Conservation (phyloP, 495 filamentous ascomycete genomes). For the Emericellopsis terricola region DNA sequence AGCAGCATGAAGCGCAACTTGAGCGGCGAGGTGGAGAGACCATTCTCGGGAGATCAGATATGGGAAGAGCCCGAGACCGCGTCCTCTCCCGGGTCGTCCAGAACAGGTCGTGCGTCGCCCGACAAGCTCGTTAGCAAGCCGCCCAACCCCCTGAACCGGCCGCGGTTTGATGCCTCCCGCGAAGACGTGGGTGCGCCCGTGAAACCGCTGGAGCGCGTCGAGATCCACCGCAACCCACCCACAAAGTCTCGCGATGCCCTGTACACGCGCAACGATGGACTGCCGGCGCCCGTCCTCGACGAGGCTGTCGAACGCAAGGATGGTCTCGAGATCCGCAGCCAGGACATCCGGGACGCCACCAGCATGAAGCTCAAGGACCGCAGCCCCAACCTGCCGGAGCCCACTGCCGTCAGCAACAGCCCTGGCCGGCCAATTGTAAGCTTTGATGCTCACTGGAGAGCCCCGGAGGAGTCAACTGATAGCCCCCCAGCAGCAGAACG, state of each 20-base stretch:
- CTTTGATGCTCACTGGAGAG: constrained; percentile 70
- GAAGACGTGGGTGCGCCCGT: constrained; percentile 12
- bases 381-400: constrained; percentile 68
- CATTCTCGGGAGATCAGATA: constrained; percentile 62
- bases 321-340: constrained; percentile 62
- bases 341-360: constrained; percentile 81
- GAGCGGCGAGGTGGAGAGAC: constrained; percentile 36
- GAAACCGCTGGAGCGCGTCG: constrained; percentile 42
- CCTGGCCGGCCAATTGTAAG: constrained; percentile 83
- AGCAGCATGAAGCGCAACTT: constrained; percentile 35
- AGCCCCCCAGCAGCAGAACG: constrained; percentile 14
- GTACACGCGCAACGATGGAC: constrained; percentile 45
- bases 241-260: constrained; percentile 55
- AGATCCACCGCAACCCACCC: constrained; percentile 63
- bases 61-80: constrained; percentile 61
- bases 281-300: constrained; percentile 12
- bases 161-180: constrained; percentile 24
- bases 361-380: constrained; percentile 72
- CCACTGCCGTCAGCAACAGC: constrained; percentile 69
- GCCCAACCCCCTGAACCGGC: constrained; percentile 39
- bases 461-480: constrained; percentile 40
- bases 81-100: constrained; percentile 8
- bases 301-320: constrained; percentile 38
- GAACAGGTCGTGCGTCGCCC: not conserved
- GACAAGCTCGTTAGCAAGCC: constrained; percentile 19